Conservation (phyloP, 306 rosid genomes). For the Prunus dulcis region DNA sequence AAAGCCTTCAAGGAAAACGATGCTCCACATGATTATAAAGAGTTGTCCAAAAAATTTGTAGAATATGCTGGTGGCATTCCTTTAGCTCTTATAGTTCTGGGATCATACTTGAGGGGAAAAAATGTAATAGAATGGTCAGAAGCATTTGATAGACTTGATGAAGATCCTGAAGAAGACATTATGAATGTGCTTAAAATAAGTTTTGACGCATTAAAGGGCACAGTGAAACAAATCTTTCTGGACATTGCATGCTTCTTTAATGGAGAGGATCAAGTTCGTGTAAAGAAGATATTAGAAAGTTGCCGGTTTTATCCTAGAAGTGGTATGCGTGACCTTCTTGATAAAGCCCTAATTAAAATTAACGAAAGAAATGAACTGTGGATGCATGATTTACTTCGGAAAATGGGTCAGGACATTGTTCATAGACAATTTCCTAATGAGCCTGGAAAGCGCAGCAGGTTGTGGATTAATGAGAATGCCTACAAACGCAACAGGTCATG, state of each 20-base stretch:
- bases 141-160: not conserved
- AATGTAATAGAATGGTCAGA: not conserved
- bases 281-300: not conserved
- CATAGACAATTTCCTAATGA: not conserved
- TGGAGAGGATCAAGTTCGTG: too few species aligned
- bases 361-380: not conserved
- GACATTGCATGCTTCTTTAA: too few species aligned
- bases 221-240: too few species aligned
- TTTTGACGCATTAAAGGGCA: too few species aligned
- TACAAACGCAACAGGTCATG: not conserved
- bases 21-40: constrained; percentile 7
- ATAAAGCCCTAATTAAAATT: constrained; percentile 11
- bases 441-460: constrained; percentile 2
- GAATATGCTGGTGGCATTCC: constrained; percentile 16
- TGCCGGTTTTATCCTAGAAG: not conserved
- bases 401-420: constrained; percentile 21
- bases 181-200: too few species aligned
- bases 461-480: constrained; percentile 15
- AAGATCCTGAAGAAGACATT: constrained; percentile 8
- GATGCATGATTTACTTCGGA: constrained; percentile 27
- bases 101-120: not conserved
- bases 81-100: constrained; percentile 12
- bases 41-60: not conserved
- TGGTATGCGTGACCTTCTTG: not conserved
- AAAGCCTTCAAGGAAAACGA: not conserved